Evolutionary conservation across 345 rosid species (phyloP).

Genomic region (Melastoma malabathricum): DNA sequence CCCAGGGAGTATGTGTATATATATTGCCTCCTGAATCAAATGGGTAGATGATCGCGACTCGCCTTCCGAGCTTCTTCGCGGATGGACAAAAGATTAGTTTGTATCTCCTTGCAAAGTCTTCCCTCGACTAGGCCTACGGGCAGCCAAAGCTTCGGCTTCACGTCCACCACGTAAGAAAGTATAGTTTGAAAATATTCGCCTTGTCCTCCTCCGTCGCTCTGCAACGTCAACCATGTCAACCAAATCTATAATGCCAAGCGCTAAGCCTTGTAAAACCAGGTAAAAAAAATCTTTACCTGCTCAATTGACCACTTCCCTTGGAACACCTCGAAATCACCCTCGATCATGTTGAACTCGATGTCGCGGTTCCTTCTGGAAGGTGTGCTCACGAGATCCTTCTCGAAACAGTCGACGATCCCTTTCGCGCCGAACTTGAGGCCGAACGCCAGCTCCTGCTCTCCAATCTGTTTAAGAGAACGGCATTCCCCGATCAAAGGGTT

Average conservation of each 20-base stretch:
- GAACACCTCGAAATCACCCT: conserved; percentile 78
- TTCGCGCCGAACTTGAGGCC: conserved; percentile 80
- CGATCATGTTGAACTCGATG: conserved; percentile 80
- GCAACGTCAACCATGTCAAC: conserved; percentile 11
- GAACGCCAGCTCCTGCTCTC: conserved; percentile 58
- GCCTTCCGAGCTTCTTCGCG: conserved; percentile 50
- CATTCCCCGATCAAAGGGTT: no score
- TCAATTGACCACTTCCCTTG: conserved; percentile 92
- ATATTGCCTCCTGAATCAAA: conserved; percentile 4
- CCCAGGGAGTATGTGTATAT: background rate
- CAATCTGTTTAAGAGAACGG: conserved; percentile 36
- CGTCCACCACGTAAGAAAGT: conserved; percentile 52
- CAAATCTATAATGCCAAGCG: no score
- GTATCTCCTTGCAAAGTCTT: conserved; percentile 57
- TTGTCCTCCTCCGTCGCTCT: conserved; percentile 30
- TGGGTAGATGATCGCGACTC: conserved; percentile 6
- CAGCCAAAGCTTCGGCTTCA: conserved; percentile 73
- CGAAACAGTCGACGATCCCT: conserved; percentile 81
- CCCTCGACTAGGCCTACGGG: conserved; percentile 76
- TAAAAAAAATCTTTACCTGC: conserved; percentile 58
- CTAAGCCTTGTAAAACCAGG: background rate
- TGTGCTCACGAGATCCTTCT: conserved; percentile 59
- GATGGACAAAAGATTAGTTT: conserved; percentile 48
- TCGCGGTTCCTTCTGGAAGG: conserved; percentile 50
- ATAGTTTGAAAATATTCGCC: conserved; percentile 29